Evolutionary conservation across 2,329 filamentous ascomycete genomes (phyloP).

Genomic region (Talaromyces sp.): DNA sequence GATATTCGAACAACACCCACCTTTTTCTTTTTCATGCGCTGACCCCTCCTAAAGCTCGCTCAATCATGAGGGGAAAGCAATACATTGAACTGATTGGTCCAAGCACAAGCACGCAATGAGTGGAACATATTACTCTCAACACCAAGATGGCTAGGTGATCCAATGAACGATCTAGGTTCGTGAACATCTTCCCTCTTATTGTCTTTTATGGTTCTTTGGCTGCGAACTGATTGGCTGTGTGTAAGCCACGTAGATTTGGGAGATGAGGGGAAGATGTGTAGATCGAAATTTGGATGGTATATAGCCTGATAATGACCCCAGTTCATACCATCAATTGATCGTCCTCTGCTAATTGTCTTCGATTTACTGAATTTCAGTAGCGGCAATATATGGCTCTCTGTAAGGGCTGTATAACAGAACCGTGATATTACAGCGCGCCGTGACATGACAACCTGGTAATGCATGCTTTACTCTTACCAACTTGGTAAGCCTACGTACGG

Average conservation of each 20-base stretch:
- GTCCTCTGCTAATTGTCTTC: neutral
- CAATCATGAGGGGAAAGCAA: neutral
- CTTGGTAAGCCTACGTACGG: no score
- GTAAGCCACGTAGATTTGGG: neutral
- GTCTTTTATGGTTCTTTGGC: neutral
- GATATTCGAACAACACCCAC: neutral
- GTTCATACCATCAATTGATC: neutral
- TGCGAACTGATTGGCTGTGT: constrained; percentile 1
- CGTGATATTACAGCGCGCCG: no score
- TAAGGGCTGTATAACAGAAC: no score
- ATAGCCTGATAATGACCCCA: neutral
- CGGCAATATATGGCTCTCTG: no score
- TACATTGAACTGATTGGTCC: neutral
- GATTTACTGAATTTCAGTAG: neutral
- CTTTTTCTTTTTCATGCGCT: neutral
- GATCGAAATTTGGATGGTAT: neutral
- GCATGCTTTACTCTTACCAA: no score
- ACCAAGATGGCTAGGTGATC: neutral
- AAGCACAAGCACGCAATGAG: constrained; percentile 10
- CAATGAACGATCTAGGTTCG: neutral
- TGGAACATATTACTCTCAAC: constrained; percentile 1
- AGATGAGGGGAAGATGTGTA: neutral
- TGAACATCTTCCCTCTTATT: neutral
- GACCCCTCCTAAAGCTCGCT: neutral
- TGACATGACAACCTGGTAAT: no score